Evolutionary conservation across 495 filamentous ascomycete species (phyloP).

Genomic region (Margaritispora aquatica): DNA sequence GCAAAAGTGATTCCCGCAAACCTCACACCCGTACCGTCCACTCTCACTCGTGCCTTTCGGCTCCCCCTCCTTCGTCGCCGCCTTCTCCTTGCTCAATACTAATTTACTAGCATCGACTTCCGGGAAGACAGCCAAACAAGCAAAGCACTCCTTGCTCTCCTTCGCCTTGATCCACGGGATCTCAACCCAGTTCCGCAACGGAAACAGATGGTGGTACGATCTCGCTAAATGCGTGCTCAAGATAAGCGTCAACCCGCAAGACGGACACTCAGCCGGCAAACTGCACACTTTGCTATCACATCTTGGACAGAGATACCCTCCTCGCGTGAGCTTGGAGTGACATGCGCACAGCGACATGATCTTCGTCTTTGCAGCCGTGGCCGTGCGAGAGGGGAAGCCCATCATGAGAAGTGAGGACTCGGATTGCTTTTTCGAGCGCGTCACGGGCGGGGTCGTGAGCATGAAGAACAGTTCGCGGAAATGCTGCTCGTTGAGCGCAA

Average conservation of each 20-base stretch:
- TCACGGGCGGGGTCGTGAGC: constrained; percentile 81
- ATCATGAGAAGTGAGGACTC: constrained; percentile 85
- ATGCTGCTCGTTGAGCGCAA: constrained; percentile 83
- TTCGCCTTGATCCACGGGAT: constrained; percentile 73
- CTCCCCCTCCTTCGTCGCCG: constrained; percentile 14
- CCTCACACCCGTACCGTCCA: constrained; percentile 79
- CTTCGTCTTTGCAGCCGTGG: constrained; percentile 49
- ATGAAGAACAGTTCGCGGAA: constrained; percentile 85
- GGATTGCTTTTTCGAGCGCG: constrained; percentile 58
- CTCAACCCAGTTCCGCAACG: constrained; percentile 82
- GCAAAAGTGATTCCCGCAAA: constrained; percentile 85
- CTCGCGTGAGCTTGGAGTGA: constrained; percentile 74
- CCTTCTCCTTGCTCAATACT: too few relatives aligned
- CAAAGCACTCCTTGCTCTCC: constrained; percentile 41
- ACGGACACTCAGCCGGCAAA: constrained; percentile 85
- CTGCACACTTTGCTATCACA: constrained; percentile 87
- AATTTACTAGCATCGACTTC: neutral
- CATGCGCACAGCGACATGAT: constrained; percentile 77
- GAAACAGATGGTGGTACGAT: constrained; percentile 95
- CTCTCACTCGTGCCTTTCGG: constrained; percentile 72
- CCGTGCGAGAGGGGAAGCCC: constrained; percentile 92
- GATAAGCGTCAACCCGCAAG: constrained; percentile 88
- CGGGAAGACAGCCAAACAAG: constrained; percentile 50
- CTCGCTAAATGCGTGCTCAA: constrained; percentile 92
- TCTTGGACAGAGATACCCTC: constrained; percentile 88